phyloP scores from a whole-genome alignment of 2,329 filamentous ascomycete species.

The Colletotrichum sp. region DNA sequence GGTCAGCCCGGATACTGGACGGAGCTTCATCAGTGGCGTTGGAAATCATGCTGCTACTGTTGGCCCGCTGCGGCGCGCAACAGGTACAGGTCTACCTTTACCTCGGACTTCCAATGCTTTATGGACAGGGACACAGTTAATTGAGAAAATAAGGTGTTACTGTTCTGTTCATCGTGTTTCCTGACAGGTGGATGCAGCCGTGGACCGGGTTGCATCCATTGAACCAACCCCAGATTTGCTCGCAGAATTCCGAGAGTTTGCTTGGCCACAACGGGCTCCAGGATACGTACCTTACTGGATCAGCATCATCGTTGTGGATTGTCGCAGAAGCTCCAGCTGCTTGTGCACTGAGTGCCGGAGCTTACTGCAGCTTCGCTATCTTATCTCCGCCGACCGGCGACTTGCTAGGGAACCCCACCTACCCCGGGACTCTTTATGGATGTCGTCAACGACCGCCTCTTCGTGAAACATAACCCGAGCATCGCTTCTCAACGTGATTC shows the following conservation, averaged over 20 bases:
- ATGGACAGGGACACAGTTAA: not conserved
- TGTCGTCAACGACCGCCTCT: conserved; percentile 18
- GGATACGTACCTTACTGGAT: not conserved
- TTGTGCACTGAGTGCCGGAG: not conserved
- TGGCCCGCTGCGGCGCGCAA: not conserved
- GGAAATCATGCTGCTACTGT: not conserved
- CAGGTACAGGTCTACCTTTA: not conserved
- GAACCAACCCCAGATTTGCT: conserved; percentile 10
- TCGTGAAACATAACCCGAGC: conserved; percentile 3
- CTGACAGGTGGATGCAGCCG: not conserved
- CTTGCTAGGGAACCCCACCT: conserved; percentile 10
- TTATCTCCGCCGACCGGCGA: conserved; percentile 18
- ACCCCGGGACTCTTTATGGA: conserved; percentile 7
- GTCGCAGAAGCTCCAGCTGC: not conserved
- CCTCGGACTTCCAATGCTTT: not conserved
- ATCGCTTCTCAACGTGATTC: not conserved
- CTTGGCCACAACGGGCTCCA: not conserved
- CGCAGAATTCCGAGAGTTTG: not conserved
- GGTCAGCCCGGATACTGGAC: not conserved
- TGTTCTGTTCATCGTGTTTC: not conserved
- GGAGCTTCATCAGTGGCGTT: not conserved
- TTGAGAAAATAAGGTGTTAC: not conserved
- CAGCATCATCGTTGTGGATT: not conserved
- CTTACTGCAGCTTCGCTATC: conserved; percentile 15
- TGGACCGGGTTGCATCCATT: conserved; percentile 3